phyloP scores from a whole-genome alignment of 495 filamentous ascomycete species.

The Podospora comata region DNA sequence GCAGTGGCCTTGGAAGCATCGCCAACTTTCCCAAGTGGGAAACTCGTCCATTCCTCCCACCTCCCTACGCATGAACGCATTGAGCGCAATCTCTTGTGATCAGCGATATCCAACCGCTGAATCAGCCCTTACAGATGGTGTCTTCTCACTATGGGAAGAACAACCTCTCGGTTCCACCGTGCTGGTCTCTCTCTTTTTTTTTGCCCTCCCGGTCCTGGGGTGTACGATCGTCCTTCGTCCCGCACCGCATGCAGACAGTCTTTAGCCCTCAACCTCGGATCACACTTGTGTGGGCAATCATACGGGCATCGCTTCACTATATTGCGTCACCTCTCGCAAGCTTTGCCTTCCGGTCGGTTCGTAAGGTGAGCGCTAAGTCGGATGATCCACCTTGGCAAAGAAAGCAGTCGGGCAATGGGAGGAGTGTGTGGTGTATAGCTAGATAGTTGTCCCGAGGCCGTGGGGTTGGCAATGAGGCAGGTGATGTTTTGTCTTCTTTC shows the following conservation, averaged over 20 bases:
- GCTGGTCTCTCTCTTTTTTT: not conserved
- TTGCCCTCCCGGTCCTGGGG: slow-evolving; percentile 20
- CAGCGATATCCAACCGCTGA: slow-evolving; percentile 24
- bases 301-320: not conserved
- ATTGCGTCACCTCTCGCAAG: not conserved
- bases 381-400: not conserved
- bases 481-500: too few species aligned
- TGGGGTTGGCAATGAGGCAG: too few species aligned
- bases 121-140: slow-evolving; percentile 25
- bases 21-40: not conserved
- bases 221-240: slow-evolving; percentile 28
- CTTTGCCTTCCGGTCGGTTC: not conserved
- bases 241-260: slow-evolving; percentile 2
- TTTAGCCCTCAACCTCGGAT: slow-evolving; percentile 6
- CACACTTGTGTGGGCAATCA: not conserved
- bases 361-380: not conserved
- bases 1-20: not conserved
- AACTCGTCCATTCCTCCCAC: not conserved
- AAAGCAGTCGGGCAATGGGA: too few species aligned
- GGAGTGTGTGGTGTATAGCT: too few species aligned
- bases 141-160: not conserved
- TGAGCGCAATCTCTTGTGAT: slow-evolving; percentile 31
- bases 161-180: not conserved
- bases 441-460: too few species aligned
- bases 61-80: slow-evolving; percentile 36